Base-by-base conservation (phyloP, 2,329 filamentous ascomycete species). In the Chrysoporthe deuterocubensis region DNA sequence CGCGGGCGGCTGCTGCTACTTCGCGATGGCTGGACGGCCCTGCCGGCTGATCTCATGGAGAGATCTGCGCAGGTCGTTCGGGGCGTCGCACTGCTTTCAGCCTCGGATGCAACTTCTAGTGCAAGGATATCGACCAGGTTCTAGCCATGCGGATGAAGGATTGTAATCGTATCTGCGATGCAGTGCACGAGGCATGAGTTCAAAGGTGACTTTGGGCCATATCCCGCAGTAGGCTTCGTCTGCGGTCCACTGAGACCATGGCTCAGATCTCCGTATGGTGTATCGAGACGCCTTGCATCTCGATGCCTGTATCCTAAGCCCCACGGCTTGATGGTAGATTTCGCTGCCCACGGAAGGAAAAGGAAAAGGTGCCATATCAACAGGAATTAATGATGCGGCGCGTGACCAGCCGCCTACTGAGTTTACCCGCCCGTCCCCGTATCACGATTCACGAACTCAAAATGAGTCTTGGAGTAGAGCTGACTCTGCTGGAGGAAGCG, bases 31-130 rank as follows among this genome's bases (percentile, higher is more conserved):
- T 44, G 26, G 40, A 34, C 52, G 26, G 46, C 40, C 52, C 63
- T 65, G 54, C 63, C 63, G 54, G 42, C 63, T 50, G 56, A 52
- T 65, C 32, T 52, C 44, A 32, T 4, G 50, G 42, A 16, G 40
- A 58, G 44, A 65, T 65, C 54, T 65, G 63, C 63, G n/a, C 56
- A 26, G 52, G 42, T 52, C 43, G 43, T 59, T 60, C 63, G 63
- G 26, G 63, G 50, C 18, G 54, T 60, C 43, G 32, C n/a, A 59
- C 63, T 50, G 43, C 40, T 65, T 65, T 21, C 7, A 43, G 63
- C 54, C n/a, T 32, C 34, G 14, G 37, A 65, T 65, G 46, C 54
- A 26, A 65, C 63, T 50, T 37, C 16, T 32, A 13, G 16, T 18
- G 46, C 46, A n/a, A n/a, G 43, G 16, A 54, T 54, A 42, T 43